These are phyloP conservation scores for Novymonas esmeraldas DNA, from an alignment of 208 protist genomes.

Conservation along the genomic window DNA sequence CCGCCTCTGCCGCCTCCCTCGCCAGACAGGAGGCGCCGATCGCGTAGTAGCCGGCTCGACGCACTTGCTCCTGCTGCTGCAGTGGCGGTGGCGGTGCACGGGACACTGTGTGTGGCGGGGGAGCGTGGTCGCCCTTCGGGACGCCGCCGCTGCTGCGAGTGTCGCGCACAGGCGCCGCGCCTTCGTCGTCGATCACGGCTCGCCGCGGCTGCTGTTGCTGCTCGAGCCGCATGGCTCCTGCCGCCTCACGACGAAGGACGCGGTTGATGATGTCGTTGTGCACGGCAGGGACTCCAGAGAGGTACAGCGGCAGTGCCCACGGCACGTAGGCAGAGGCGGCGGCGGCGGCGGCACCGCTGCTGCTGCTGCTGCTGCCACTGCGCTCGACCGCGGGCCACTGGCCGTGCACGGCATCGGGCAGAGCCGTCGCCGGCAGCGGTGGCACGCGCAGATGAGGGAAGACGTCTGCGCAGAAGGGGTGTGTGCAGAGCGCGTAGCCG, in stretches of 20 bases:
- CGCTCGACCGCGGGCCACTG: conserved; percentile 2
- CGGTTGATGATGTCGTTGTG: conserved; percentile 35
- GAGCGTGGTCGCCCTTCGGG: neutral
- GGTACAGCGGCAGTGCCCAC: conserved; percentile 29
- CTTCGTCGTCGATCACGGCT: conserved; percentile 15
- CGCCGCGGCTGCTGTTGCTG: conserved; percentile 22
- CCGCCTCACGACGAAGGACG: conserved; percentile 25
- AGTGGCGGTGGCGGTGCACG: no score
- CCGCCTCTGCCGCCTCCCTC: conserved; percentile 37
- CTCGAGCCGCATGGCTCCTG: conserved; percentile 16
- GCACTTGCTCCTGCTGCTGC: conserved; percentile 5
- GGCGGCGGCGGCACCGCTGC: neutral
- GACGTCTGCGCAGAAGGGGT: conserved; percentile 48
- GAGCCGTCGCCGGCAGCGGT: neutral
- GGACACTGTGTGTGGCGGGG: no score
- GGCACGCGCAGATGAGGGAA: conserved; percentile 38
- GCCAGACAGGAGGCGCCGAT: conserved; percentile 19
- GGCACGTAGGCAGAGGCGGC: conserved; percentile 6
- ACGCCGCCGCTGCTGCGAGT: neutral
- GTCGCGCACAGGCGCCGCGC: neutral
- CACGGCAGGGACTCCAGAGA: conserved; percentile 27
- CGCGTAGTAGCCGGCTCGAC: conserved; percentile 16
- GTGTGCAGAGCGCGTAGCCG: conserved; percentile 70
- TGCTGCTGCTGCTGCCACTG: neutral
- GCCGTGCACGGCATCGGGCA: conserved; percentile 10